Conservation (phyloP, 2,329 filamentous ascomycete genomes). For the Arachnopeziza araneosa region DNA sequence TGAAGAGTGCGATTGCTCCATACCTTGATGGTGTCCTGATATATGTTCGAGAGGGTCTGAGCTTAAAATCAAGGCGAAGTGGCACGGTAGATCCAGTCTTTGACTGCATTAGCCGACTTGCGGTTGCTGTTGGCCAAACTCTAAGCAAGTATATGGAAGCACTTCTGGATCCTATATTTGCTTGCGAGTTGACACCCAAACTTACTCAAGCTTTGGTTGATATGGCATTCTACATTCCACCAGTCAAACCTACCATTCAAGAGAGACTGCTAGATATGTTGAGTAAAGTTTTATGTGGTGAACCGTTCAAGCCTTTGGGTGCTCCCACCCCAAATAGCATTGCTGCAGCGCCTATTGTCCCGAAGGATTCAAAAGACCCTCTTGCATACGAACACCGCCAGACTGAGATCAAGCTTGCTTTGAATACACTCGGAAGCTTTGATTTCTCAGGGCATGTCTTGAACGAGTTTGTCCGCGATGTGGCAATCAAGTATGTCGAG, state of each 20-base stretch:
- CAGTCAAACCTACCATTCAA: constrained; percentile 87
- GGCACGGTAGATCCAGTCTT: constrained; percentile 71
- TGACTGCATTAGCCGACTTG: constrained; percentile 94
- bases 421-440: constrained; percentile 96
- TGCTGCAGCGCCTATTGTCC: constrained; percentile 72
- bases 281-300: constrained; percentile 86
- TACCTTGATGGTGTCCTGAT: constrained; percentile 93
- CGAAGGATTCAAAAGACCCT: constrained; percentile 81
- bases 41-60: constrained; percentile 87
- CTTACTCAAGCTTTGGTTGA: constrained; percentile 94
- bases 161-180: constrained; percentile 91
- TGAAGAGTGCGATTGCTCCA: constrained; percentile 89
- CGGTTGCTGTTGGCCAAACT: constrained; percentile 90
- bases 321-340: constrained; percentile 81
- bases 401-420: constrained; percentile 82
- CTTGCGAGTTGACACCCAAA: constrained; percentile 88
- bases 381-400: constrained; percentile 76
- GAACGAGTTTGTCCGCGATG: constrained; percentile 97
- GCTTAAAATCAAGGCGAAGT: constrained; percentile 58
- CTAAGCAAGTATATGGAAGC: constrained; percentile 98
- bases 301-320: constrained; percentile 86
- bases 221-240: constrained; percentile 98
- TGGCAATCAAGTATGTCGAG: constrained; percentile 96
- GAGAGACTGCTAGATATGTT: constrained; percentile 91
- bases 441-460: constrained; percentile 90